A percentile compares a stretch with the other conserved stretches of the same genome.
phyloP scores from a whole-genome alignment of 768 basidiomycete genomes.

The Kwoniella sp. region DNA sequence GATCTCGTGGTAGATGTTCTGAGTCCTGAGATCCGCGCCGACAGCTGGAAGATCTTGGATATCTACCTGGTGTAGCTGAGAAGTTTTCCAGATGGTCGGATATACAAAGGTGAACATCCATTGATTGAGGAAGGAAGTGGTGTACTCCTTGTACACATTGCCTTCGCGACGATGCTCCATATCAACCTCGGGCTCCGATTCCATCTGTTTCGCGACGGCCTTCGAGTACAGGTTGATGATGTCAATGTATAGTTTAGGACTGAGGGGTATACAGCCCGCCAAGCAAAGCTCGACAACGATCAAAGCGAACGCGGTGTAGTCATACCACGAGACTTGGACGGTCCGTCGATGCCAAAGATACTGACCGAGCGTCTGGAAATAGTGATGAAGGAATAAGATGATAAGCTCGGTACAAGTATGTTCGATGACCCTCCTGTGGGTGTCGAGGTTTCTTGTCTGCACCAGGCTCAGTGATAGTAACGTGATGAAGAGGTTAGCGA shows the following conservation, averaged over 20 bases:
- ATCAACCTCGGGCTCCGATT: conserved; percentile 1
- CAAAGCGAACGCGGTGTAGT: conserved; percentile 21
- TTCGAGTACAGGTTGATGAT: conserved; percentile 30
- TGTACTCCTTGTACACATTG: conserved; percentile 20
- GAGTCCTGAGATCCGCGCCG: conserved; percentile 24
- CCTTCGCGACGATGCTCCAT: conserved; percentile 9
- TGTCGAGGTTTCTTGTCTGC: not conserved
- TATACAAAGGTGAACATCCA: conserved; percentile 27
- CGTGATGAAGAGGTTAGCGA: conserved; percentile 4
- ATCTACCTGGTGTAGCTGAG: conserved; percentile 32
- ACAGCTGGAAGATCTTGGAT: conserved; percentile 37
- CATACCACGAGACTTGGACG: conserved; percentile 12
- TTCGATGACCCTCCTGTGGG: conserved; percentile 2
- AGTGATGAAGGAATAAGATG: conserved; percentile 16
- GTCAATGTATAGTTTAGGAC: conserved; percentile 29
- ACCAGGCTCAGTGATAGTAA: not conserved
- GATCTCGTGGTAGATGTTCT: conserved; percentile 27
- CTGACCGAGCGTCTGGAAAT: conserved; percentile 30
- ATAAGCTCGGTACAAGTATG: conserved; percentile 24
- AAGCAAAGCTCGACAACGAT: conserved; percentile 2
- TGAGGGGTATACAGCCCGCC: conserved; percentile 20
- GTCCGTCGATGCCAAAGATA: conserved; percentile 14
- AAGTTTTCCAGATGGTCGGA: conserved; percentile 25
- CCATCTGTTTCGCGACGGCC: conserved; percentile 14
- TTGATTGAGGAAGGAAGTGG: conserved; percentile 25